A percentile compares a stretch with the other conserved stretches of the same genome.
Conservation (phyloP, 805 yeast species). For the Middelhovenomyces tepae region DNA sequence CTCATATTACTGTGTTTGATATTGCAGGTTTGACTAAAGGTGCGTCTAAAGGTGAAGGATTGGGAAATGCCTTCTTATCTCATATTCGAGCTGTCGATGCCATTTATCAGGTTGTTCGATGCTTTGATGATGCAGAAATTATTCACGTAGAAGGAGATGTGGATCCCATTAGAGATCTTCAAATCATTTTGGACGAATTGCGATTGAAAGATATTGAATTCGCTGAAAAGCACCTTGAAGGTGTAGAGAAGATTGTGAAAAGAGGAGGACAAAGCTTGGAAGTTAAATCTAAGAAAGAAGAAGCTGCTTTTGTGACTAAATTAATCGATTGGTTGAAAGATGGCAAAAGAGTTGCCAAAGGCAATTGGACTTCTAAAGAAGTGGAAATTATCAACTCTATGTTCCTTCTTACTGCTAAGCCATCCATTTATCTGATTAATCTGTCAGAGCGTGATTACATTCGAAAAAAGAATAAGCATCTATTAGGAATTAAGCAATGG, state of each 20-base stretch:
- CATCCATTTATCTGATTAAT: conserved; percentile 86
- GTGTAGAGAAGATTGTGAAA: conserved; percentile 66
- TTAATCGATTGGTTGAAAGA: conserved; percentile 70
- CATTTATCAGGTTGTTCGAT: conserved; percentile 93
- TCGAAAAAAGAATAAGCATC: conserved; percentile 81
- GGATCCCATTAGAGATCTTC: conserved; percentile 89
- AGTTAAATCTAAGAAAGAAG: conserved; percentile 81
- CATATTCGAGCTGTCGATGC: conserved; percentile 98
- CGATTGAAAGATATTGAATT: conserved; percentile 96
- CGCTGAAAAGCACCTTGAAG: conserved; percentile 73
- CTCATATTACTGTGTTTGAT: conserved; percentile 86
- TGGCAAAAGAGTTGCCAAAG: conserved; percentile 84
- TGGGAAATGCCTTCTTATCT: conserved; percentile 94
- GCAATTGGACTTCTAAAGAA: conserved; percentile 82
- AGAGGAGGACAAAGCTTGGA: conserved; percentile 88
- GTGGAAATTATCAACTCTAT: conserved; percentile 82
- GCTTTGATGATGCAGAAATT: conserved; percentile 96
- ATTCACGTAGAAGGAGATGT: conserved; percentile 97
- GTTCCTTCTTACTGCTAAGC: conserved; percentile 89
- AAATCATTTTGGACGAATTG: conserved; percentile 82
- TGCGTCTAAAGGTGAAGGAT: conserved; percentile 94
- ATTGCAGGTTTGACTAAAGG: conserved; percentile 98
- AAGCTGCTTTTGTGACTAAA: conserved; percentile 61
- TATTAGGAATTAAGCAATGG: conserved; percentile 81
- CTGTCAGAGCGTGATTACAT: conserved; percentile 81